Conservation (phyloP, 148 eudicot genomes). For the Hydrangea macrophylla region DNA sequence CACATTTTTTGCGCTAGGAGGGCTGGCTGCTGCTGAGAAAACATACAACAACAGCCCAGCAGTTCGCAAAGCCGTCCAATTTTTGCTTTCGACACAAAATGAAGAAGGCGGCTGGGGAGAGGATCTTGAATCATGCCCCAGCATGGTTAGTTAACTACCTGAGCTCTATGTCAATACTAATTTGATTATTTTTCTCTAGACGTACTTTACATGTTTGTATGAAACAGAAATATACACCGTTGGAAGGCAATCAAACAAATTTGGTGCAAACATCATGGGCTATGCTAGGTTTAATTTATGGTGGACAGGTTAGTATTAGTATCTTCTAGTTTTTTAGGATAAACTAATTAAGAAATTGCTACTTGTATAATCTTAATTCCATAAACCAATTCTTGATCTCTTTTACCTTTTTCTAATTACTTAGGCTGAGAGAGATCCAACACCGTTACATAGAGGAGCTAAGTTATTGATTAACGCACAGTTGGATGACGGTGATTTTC, state of each 20-base stretch:
- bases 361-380: not conserved
- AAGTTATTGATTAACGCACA: constrained; percentile 51
- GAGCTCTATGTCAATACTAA: too few species aligned
- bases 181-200: not conserved
- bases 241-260: constrained; percentile 37
- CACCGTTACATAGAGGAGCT: constrained; percentile 50
- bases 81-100: constrained; percentile 32
- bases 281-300: constrained; percentile 39
- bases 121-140: constrained; percentile 41
- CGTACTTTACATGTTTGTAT: not conserved
- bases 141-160: constrained; percentile 18
- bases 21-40: constrained; percentile 33
- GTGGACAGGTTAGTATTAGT: constrained; percentile 36
- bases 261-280: constrained; percentile 49
- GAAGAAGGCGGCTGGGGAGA: constrained; percentile 61
- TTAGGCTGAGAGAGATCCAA: constrained; percentile 46
- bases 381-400: not conserved
- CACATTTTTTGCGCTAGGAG: constrained; percentile 39
- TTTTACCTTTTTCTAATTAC: constrained; percentile 4
- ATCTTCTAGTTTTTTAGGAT: too few species aligned
- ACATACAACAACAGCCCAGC: constrained; percentile 33
- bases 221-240: constrained; percentile 33
- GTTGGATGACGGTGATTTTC: constrained; percentile 48
- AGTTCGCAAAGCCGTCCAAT: constrained; percentile 33
- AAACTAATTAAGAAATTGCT: not conserved